These are phyloP conservation scores for Galerina sulciceps DNA, from an alignment of 768 basidiomycete species.

Conservation along the genomic window DNA sequence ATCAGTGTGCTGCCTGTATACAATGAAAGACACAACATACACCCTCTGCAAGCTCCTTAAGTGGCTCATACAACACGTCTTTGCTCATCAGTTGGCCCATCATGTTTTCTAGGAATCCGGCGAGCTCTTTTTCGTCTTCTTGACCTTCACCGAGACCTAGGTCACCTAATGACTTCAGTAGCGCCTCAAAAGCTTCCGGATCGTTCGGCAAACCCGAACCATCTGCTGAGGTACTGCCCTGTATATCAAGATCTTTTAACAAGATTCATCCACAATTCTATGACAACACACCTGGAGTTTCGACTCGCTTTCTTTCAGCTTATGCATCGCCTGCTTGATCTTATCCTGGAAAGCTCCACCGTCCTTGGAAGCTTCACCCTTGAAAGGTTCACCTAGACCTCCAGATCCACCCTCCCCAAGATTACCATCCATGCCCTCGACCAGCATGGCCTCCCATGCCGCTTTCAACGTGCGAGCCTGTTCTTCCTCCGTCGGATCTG, in stretches of 20 bases:
- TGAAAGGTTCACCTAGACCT: conserved; percentile 6
- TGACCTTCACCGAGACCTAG: conserved; percentile 33
- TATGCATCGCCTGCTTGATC: conserved; percentile 75
- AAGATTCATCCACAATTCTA: background rate
- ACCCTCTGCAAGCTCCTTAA: conserved; percentile 78
- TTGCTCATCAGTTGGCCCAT: conserved; percentile 84
- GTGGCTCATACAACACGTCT: conserved; percentile 83
- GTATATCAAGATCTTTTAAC: background rate
- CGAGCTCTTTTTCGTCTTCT: conserved; percentile 53
- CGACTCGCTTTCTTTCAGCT: conserved; percentile 71
- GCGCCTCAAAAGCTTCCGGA: conserved; percentile 49
- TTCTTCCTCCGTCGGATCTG: conserved; percentile 30
- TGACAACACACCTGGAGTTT: conserved; percentile 45
- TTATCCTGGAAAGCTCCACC: conserved; percentile 59
- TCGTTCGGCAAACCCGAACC: conserved; percentile 17
- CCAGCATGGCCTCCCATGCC: conserved; percentile 75
- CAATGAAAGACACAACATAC: conserved; percentile 37
- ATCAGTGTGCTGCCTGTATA: background rate
- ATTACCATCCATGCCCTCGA: conserved; percentile 60
- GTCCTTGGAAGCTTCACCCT: conserved; percentile 6
- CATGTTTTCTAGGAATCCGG: conserved; percentile 76
- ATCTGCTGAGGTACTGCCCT: conserved; percentile 24
- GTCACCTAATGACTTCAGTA: conserved; percentile 54
- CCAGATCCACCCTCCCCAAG: conserved; percentile 23
- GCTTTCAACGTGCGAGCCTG: conserved; percentile 50